Percentiles rank a stretch among this genome's conserved stretches.
phyloP scores from a whole-genome alignment of 2,329 filamentous ascomycete genomes.

The Pseudopithomyces maydicus region DNA sequence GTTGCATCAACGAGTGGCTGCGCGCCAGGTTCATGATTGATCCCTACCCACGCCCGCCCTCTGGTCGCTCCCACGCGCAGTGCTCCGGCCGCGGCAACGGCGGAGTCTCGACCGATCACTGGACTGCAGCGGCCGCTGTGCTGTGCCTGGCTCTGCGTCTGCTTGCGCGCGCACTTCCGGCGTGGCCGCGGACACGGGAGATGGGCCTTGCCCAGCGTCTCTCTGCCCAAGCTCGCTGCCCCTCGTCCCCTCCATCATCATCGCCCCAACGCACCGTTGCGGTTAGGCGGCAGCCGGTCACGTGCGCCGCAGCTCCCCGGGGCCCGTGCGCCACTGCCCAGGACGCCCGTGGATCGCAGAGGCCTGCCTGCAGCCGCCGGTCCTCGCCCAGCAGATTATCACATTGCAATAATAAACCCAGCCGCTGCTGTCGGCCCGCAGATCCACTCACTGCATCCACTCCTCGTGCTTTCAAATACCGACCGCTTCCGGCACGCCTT shows the following conservation, averaged over 20 bases:
- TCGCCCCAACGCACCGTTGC: slow-evolving; percentile 4
- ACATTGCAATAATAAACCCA: slow-evolving; percentile 15
- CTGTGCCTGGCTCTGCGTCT: background rate
- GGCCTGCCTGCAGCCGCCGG: slow-evolving; percentile 1
- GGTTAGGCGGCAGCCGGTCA: slow-evolving; percentile 12
- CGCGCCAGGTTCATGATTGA: slow-evolving; percentile 19
- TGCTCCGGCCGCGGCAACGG: slow-evolving; percentile 37
- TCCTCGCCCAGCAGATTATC: slow-evolving; percentile 25
- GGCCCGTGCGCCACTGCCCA: slow-evolving; percentile 4
- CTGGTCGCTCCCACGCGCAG: slow-evolving; percentile 27
- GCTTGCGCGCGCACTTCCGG: slow-evolving; percentile 3
- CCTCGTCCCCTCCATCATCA: slow-evolving; percentile 9
- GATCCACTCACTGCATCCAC: slow-evolving; percentile 23
- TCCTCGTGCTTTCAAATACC: slow-evolving; percentile 18
- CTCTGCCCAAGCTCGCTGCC: slow-evolving; percentile 9
- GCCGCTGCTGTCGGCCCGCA: slow-evolving; percentile 29
- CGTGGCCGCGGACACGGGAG: slow-evolving; percentile 11
- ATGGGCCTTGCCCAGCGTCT: background rate
- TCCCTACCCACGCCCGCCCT: slow-evolving; percentile 27
- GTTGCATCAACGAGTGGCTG: slow-evolving; percentile 17
- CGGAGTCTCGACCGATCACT: slow-evolving; percentile 14
- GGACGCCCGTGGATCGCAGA: too few species aligned
- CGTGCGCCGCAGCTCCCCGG: slow-evolving; percentile 5
- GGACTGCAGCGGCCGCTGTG: background rate
- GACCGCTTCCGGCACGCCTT: slow-evolving; percentile 9